A percentile compares a stretch with the other conserved stretches of the same genome.
Conservation (phyloP, 1,284 basidiomycete genomes). For the Pseudozyma thailandica region DNA sequence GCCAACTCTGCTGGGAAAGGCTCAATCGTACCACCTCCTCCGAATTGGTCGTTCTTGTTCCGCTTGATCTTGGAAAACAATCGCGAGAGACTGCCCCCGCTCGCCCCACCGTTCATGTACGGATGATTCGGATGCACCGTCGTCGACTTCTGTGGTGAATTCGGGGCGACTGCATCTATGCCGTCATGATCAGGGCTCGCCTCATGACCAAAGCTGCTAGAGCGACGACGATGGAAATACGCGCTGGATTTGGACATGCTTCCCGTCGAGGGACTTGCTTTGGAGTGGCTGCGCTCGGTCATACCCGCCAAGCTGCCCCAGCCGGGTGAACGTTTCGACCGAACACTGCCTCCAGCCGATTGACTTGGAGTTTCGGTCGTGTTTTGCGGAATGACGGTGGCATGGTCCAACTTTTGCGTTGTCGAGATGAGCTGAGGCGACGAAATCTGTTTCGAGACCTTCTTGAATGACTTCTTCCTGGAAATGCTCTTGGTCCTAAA, state of each 20-base stretch:
- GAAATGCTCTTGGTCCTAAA: slow-evolving; percentile 52
- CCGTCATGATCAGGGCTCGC: slow-evolving; percentile 15
- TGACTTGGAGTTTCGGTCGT: slow-evolving; percentile 15
- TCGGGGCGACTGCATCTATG: slow-evolving; percentile 4
- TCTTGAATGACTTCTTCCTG: slow-evolving; percentile 48
- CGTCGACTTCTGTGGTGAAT: too few species aligned
- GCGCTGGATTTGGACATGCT: too few species aligned
- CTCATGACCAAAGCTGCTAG: slow-evolving; percentile 58
- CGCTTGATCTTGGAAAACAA: slow-evolving; percentile 50
- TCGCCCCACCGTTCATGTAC: slow-evolving; percentile 36
- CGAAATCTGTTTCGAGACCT: slow-evolving; percentile 56
- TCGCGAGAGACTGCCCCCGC: slow-evolving; percentile 37
- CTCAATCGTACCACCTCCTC: slow-evolving; percentile 40
- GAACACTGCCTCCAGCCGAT: background rate
- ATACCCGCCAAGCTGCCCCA: slow-evolving; percentile 26
- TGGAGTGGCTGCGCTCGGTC: slow-evolving; percentile 13
- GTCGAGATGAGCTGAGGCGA: slow-evolving; percentile 60
- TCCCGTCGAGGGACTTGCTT: slow-evolving; percentile 17
- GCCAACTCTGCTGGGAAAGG: slow-evolving; percentile 42
- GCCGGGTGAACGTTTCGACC: slow-evolving; percentile 23
- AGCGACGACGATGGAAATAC: slow-evolving; percentile 44
- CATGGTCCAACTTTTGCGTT: slow-evolving; percentile 54
- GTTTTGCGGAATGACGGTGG: slow-evolving; percentile 21
- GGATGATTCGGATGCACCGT: slow-evolving; percentile 31
- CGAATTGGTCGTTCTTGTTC: slow-evolving; percentile 31